Evolutionary conservation across 73 alveolate genomes (phyloP).

Genomic region (Paramecium sexaurelia): DNA sequence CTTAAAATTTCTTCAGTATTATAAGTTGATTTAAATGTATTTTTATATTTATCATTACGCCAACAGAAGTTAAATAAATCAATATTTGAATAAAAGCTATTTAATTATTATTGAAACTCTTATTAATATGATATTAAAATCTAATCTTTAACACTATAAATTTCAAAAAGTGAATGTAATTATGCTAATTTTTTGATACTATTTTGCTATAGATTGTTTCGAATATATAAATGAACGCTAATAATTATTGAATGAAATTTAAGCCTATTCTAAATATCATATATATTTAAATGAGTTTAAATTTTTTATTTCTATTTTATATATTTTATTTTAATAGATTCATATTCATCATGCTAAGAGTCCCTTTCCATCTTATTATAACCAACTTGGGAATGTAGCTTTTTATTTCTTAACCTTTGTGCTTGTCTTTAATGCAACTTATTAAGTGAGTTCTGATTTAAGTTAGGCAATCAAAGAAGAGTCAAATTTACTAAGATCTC

Average conservation of each 20-base stretch:
- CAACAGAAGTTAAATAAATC: neutral
- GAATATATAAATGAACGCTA: neutral
- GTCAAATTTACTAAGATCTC: slow-evolving; percentile 60
- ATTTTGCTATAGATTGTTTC: neutral
- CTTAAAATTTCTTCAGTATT: neutral
- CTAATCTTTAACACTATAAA: neutral
- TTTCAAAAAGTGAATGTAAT: neutral
- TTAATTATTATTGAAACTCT: neutral
- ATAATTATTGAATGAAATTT: too few species aligned
- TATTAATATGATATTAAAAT: neutral
- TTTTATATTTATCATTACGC: neutral
- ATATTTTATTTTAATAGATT: neutral
- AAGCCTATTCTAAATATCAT: too few species aligned
- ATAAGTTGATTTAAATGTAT: neutral
- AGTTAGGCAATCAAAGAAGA: slow-evolving; percentile 21
- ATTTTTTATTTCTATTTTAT: neutral
- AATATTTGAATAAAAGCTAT: neutral
- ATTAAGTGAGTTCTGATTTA: slow-evolving; percentile 32
- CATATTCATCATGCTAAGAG: neutral
- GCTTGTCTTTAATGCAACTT: neutral
- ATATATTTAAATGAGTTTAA: neutral
- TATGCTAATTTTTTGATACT: neutral
- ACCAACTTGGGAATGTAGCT: slow-evolving; percentile 41
- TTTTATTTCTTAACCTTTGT: slow-evolving; percentile 50
- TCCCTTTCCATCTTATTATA: neutral